Base-by-base conservation (phyloP, 441 rosid species). In the Pelargonium myrrhifolium region DNA sequence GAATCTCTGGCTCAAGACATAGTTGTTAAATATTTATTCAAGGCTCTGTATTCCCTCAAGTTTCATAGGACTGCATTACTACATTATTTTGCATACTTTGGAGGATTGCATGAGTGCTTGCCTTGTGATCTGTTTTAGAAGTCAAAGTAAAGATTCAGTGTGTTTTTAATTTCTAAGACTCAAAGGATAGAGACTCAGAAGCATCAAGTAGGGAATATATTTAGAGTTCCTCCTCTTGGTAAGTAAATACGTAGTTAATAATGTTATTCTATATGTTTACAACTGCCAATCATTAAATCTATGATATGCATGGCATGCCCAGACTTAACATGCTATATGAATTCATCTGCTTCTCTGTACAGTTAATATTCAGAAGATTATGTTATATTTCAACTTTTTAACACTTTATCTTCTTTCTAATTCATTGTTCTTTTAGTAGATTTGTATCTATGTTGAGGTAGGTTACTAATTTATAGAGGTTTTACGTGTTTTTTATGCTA, bases 211-310 rank as follows among this genome's bases (percentile, higher is more conserved):
- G 79, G 78, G 82, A 73, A 17, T 53, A 77, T 71, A 63, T 76
- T 39, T 76, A 80, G 74, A 69, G 75, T 64, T 79, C 72, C 62
- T 74, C 71, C 74, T 72, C 15, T 74, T 71, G 94, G 94, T 88
- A 85, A 87, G 98, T 79, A 71, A 66, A 51, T 77, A 62, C 74
- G 76, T 69, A 66, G 76, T 68, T 72, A 68, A 53, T 67, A 61
- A 39, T 24, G 56, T 58, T 37, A 31, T 20, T 71, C 15, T 65
- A 21, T 64, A 69, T 37, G 8, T 17, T 40, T 15, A 53, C 20
- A 3, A 53, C 20, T 53, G 21, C 2, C 20, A 53, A 17, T 53
- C 59, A 53, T 53, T 9, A 9, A 53, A 3, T 7, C 21, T 9
- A 53, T 53, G 24, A 17, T 53, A 15, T 17, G n/a, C n/a, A n/a